These are phyloP conservation scores for Lichtheimia ramosa DNA, from an alignment of 371 early-diverging fungal genomes.

Conservation along the genomic window DNA sequence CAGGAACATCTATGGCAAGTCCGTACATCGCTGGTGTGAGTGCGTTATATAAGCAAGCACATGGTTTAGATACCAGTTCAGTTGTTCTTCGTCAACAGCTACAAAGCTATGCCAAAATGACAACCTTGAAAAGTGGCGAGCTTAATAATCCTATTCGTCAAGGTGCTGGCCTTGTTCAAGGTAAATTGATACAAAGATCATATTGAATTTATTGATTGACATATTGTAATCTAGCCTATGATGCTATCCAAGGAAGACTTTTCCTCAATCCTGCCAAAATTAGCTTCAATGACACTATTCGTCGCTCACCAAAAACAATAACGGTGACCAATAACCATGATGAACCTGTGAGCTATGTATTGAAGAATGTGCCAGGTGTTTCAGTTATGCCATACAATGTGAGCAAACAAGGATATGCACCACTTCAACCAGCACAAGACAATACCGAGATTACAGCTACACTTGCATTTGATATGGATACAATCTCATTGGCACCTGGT, in stretches of 20 bases:
- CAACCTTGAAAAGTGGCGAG: conserved; percentile 8
- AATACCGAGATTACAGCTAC: conserved; percentile 25
- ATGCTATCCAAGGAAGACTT: conserved; percentile 55
- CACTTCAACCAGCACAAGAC: conserved; percentile 24
- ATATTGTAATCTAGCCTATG: conserved; percentile 29
- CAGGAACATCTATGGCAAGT: conserved; percentile 64
- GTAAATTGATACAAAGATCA: conserved; percentile 13
- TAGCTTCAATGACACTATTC: conserved; percentile 70
- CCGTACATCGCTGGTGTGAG: conserved; percentile 67
- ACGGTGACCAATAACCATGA: conserved; percentile 58
- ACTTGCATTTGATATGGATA: conserved; percentile 25
- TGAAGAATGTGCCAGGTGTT: conserved; percentile 26
- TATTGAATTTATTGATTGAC: background rate
- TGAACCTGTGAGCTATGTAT: conserved; percentile 4
- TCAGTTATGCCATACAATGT: conserved; percentile 44
- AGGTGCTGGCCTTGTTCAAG: conserved; percentile 80
- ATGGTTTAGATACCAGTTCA: conserved; percentile 8
- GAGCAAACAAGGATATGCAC: conserved; percentile 19
- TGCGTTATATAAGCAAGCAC: conserved; percentile 56
- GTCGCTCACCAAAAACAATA: conserved; percentile 21
- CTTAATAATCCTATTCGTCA: conserved; percentile 51
- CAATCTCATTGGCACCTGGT: conserved; percentile 42
- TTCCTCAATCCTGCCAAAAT: conserved; percentile 64
- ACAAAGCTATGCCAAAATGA: conserved; percentile 46
- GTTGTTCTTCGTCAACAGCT: conserved; percentile 18